phyloP scores from a whole-genome alignment of 768 basidiomycete genomes.

The Coprinellus aureogranulatus region DNA sequence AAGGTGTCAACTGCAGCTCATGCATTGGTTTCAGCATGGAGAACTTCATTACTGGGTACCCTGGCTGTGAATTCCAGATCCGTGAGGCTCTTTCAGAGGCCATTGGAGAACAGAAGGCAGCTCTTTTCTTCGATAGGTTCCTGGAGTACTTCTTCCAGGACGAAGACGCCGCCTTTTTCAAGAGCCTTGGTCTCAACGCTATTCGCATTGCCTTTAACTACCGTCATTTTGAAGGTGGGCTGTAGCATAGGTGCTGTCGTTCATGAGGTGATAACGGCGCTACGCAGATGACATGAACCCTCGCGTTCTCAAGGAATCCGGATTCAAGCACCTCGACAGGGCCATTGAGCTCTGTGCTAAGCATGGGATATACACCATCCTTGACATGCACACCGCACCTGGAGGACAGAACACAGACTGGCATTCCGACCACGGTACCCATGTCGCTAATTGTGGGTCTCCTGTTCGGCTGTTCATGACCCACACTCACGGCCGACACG shows the following conservation, averaged over 20 bases:
- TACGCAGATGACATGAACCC: slow-evolving; percentile 74
- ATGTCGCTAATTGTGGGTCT: slow-evolving; percentile 56
- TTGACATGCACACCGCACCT: slow-evolving; percentile 77
- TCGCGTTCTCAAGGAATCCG: slow-evolving; percentile 67
- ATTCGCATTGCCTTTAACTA: slow-evolving; percentile 76
- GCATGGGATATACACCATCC: slow-evolving; percentile 75
- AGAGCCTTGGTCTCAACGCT: slow-evolving; percentile 74
- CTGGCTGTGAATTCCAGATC: slow-evolving; percentile 79
- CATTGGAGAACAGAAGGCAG: slow-evolving; percentile 64
- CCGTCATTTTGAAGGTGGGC: slow-evolving; percentile 60
- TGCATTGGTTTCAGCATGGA: slow-evolving; percentile 53
- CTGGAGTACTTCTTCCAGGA: slow-evolving; percentile 80
- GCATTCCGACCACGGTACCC: slow-evolving; percentile 73
- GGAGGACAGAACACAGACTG: slow-evolving; percentile 78
- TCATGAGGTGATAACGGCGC: too few relatives aligned
- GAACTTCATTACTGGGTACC: slow-evolving; percentile 79
- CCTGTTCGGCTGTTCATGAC: neutral
- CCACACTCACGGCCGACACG: neutral
- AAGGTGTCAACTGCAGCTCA: slow-evolving; percentile 1
- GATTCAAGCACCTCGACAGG: slow-evolving; percentile 83
- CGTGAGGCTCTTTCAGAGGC: slow-evolving; percentile 62
- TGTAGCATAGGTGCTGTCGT: neutral
- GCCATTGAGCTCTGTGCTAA: slow-evolving; percentile 65
- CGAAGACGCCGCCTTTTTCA: slow-evolving; percentile 71
- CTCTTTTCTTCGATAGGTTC: slow-evolving; percentile 85